A percentile compares a stretch with the other conserved stretches of the same genome.
Conservation (phyloP, 2,329 filamentous ascomycete genomes). For the Chalaropsis ovoidea region DNA sequence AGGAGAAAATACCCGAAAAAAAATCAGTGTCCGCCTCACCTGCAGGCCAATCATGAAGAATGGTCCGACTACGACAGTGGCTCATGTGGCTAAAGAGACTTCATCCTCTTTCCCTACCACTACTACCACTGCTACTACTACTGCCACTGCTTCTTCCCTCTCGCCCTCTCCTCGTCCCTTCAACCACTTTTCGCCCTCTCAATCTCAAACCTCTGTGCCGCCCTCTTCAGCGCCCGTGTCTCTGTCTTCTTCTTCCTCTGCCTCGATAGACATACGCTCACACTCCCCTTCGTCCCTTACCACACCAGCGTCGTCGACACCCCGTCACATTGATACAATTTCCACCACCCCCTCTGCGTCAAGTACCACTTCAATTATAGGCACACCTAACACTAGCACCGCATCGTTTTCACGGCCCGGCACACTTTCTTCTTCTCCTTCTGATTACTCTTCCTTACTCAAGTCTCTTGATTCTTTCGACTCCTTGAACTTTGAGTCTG, state of each 20-base stretch:
- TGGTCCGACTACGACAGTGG: conserved; percentile 28
- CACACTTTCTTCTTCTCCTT: conserved; percentile 19
- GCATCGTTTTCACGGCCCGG: conserved; percentile 10
- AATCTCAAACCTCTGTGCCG: conserved; percentile 33
- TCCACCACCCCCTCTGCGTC: conserved; percentile 4
- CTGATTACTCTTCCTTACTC: conserved; percentile 17
- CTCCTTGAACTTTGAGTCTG: conserved; percentile 22
- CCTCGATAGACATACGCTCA: conserved; percentile 27
- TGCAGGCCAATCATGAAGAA: conserved; percentile 20
- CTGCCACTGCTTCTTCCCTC: conserved; percentile 5
- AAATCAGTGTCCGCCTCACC: conserved; percentile 7
- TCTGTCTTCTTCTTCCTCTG: conserved; percentile 30
- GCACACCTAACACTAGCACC: conserved; percentile 19
- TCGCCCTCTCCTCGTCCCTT: conserved; percentile 17
- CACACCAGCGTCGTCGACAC: conserved; percentile 15
- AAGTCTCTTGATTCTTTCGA: conserved; percentile 22
- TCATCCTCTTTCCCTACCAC: conserved; percentile 13
- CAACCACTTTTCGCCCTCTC: conserved; percentile 28
- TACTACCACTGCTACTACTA: conserved; percentile 7
- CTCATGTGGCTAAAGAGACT: conserved; percentile 34
- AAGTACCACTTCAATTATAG: conserved; percentile 17
- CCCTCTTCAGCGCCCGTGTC: conserved; percentile 27
- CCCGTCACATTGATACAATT: conserved; percentile 19
- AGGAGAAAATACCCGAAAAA: background rate
- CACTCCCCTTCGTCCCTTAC: conserved; percentile 27